Base-by-base conservation (phyloP, 83 land plant genomes). In the Larix sibirica region DNA sequence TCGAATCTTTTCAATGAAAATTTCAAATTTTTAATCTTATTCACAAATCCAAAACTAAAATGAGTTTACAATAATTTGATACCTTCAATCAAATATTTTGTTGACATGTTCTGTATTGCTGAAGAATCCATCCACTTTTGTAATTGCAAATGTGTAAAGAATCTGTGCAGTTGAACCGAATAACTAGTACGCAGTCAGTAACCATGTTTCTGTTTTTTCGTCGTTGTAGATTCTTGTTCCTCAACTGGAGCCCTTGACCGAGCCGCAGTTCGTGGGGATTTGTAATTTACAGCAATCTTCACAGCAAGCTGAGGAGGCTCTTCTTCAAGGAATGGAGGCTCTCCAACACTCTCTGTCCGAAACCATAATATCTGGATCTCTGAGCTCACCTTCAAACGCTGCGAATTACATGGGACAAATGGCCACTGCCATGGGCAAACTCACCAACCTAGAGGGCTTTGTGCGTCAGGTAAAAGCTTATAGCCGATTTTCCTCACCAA, bases 381-480 rank as follows among this genome's bases (percentile, higher is more conserved):
- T 94, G 61, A 85, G 82, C 66, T 62, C 80, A 21, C 88, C 91
- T 50, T 83, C 93, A 17, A 87, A 89, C 87, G 86, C 89, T 80
- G 84, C 85, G 28, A 92, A 85, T 82, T 94, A 92, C 93, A 92
- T 91, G 94, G 89, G 88, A 17, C 96, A 94, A 70, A 92, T 94
- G 96, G 93, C 93, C 23, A 26, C 90, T 7, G 96, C 95, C 79
- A 87, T 92, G 84, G 94, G 88, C 83, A 90, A 94, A 86, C 93
- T 94, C 75, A 86, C 95, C 21, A 90, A 89, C 64, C 79, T 94
- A 24, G 96, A 94, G 80, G 86, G 88, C 82, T 90, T 94, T 50
- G 91, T 92, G 24, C 83, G 90, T 81, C 96, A 94, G 90, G 96
- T 94, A 85, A 76, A 24, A 18, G 0, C 26, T 36, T 10, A 33